A percentile compares a stretch with the other conserved stretches of the same genome.
Conservation (phyloP, 805 yeast species). For the Candida tallmaniae region DNA sequence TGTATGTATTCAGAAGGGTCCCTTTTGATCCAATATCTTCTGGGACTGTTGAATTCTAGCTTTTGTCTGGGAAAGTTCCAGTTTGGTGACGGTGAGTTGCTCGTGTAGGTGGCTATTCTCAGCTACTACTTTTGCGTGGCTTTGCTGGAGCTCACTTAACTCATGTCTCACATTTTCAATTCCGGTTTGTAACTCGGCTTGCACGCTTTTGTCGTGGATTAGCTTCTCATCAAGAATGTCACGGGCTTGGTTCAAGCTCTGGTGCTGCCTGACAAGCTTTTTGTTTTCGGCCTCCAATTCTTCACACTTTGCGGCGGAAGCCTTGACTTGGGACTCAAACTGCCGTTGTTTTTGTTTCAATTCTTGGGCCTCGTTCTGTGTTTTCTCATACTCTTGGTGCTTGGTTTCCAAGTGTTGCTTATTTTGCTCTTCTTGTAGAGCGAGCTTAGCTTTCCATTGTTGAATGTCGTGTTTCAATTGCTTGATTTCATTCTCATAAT, state of each 20-base stretch:
- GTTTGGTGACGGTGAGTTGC: background rate
- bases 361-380: background rate
- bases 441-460: too few relatives aligned
- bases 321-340: too few relatives aligned
- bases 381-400: too few relatives aligned
- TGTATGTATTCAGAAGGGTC: too few relatives aligned
- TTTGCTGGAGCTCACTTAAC: background rate
- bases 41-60: background rate
- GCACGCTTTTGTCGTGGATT: slow-evolving; percentile 1
- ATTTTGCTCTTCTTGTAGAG: too few relatives aligned
- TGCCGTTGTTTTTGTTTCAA: background rate
- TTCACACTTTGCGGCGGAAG: background rate
- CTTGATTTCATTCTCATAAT: too few relatives aligned
- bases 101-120: background rate
- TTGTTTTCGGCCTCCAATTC: background rate
- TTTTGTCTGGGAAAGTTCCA: background rate
- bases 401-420: too few relatives aligned
- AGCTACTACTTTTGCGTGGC: background rate
- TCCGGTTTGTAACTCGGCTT: background rate
- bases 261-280: background rate
- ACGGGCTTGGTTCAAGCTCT: slow-evolving; percentile 2
- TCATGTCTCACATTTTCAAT: slow-evolving; percentile 3
- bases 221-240: slow-evolving; percentile 4
- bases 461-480: too few relatives aligned
- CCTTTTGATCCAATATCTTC: background rate